Conservation (phyloP, 2,329 filamentous ascomycete species). For the Pyrenochaeta sp. region DNA sequence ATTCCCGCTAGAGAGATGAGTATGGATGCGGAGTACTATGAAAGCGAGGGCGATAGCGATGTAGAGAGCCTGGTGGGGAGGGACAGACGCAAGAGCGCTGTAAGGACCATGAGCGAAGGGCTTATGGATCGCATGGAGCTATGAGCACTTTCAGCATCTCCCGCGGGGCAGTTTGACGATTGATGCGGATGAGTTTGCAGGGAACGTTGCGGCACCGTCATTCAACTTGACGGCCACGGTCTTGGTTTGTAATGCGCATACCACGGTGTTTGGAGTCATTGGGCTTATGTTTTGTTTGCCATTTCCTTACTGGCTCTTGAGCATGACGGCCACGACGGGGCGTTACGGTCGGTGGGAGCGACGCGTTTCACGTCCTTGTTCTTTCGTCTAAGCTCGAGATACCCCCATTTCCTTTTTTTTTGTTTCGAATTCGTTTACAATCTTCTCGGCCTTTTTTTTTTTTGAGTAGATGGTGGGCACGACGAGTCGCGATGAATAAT, state of each 20-base stretch:
- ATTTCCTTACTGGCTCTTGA: constrained; percentile 19
- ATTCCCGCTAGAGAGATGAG: constrained; percentile 40
- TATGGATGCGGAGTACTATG: constrained; percentile 41
- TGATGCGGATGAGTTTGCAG: background rate
- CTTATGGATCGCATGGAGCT: constrained; percentile 63
- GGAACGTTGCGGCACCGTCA: background rate
- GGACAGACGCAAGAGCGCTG: constrained; percentile 52
- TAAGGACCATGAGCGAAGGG: constrained; percentile 63
- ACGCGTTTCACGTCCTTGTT: constrained; percentile 25
- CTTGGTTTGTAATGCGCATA: background rate
- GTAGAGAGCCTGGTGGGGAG: constrained; percentile 40
- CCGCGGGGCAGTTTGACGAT: background rate
- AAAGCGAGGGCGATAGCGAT: constrained; percentile 45
- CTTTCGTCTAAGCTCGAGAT: constrained; percentile 30
- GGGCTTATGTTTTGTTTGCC: background rate
- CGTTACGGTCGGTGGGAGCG: constrained; percentile 36
- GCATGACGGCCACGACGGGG: constrained; percentile 27
- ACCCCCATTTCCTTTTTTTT: constrained; percentile 17
- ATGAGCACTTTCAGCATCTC: constrained; percentile 27
- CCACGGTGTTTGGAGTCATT: background rate
- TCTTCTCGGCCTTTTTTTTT: background rate
- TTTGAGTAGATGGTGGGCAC: too few relatives aligned
- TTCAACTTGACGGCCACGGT: constrained; percentile 7
- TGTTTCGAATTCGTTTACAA: background rate
- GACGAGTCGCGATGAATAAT: too few relatives aligned